Evolutionary conservation across 1,284 basidiomycete genomes (phyloP).

Genomic region (Moesziomyces sp.): DNA sequence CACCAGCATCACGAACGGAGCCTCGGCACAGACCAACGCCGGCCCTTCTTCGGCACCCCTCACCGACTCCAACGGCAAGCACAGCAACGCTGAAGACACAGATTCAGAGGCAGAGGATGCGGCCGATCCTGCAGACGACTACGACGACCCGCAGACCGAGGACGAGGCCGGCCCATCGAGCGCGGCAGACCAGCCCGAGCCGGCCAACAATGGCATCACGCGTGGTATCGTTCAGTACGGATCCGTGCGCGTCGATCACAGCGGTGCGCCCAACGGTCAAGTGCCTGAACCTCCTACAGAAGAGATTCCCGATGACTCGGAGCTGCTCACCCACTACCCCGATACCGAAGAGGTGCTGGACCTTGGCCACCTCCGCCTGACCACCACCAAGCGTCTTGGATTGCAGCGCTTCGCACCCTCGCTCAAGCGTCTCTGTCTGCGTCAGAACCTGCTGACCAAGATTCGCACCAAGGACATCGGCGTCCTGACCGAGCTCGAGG

Average conservation of each 20-base stretch:
- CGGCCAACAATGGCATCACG: constrained; percentile 31
- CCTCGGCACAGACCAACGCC: constrained; percentile 6
- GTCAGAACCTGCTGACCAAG: constrained; percentile 84
- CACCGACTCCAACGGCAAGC: constrained; percentile 25
- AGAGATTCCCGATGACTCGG: constrained; percentile 49
- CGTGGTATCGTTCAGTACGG: constrained; percentile 38
- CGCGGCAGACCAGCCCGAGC: constrained; percentile 19
- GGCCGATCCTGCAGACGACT: constrained; percentile 4
- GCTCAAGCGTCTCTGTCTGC: constrained; percentile 82
- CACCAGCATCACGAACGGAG: no score
- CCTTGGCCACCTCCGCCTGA: constrained; percentile 83
- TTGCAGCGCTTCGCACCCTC: constrained; percentile 78
- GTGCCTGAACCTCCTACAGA: constrained; percentile 4
- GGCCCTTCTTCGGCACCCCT: constrained; percentile 39
- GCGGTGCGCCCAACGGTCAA: constrained; percentile 12
- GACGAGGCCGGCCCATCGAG: constrained; percentile 44
- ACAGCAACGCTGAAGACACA: constrained; percentile 19
- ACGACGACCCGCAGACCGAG: constrained; percentile 39
- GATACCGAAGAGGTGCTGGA: constrained; percentile 73
- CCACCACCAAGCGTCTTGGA: constrained; percentile 72
- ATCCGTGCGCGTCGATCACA: constrained; percentile 32
- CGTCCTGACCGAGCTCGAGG: constrained; percentile 78
- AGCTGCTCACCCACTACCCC: constrained; percentile 48
- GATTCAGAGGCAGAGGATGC: constrained; percentile 53
- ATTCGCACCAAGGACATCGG: constrained; percentile 72